These are phyloP conservation scores for Pouteria campechiana DNA, from an alignment of 179 eudicot species.

Conservation along the genomic window DNA sequence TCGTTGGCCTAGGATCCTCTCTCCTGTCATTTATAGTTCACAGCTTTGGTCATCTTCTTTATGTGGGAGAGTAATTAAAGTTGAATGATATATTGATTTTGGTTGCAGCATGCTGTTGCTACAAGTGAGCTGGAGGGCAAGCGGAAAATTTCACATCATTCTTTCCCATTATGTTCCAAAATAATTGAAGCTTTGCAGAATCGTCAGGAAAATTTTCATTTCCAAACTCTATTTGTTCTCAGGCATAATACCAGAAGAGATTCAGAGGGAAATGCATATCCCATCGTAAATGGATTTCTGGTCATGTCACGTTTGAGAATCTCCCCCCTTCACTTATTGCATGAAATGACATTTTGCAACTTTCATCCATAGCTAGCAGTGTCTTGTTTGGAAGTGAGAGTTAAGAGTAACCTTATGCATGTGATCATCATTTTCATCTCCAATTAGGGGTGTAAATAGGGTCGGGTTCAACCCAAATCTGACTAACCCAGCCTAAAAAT, in stretches of 20 bases:
- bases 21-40: slow-evolving; percentile 9
- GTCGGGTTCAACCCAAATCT: too few relatives aligned
- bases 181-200: slow-evolving; percentile 47
- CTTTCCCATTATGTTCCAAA: slow-evolving; percentile 69
- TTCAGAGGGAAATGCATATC: slow-evolving; percentile 45
- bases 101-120: slow-evolving; percentile 25
- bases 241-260: slow-evolving; percentile 71
- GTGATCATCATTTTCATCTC: too few relatives aligned
- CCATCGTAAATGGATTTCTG: slow-evolving; percentile 73
- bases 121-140: slow-evolving; percentile 11
- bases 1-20: slow-evolving; percentile 36
- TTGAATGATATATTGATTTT: slow-evolving; percentile 9
- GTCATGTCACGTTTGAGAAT: too few relatives aligned
- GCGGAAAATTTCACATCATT: slow-evolving; percentile 33
- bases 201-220: slow-evolving; percentile 51
- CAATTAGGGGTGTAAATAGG: too few relatives aligned
- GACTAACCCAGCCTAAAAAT: too few relatives aligned
- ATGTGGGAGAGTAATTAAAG: slow-evolving; percentile 5
- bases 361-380: too few relatives aligned
- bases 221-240: slow-evolving; percentile 73
- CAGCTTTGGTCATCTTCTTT: slow-evolving; percentile 1
- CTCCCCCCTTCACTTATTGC: too few relatives aligned
- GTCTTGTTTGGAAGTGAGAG: too few relatives aligned
- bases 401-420: too few relatives aligned
- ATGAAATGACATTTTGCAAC: too few relatives aligned